These are phyloP conservation scores for Trichophyton benhamiae DNA, from an alignment of 2,329 filamentous ascomycete species.

Conservation along the genomic window DNA sequence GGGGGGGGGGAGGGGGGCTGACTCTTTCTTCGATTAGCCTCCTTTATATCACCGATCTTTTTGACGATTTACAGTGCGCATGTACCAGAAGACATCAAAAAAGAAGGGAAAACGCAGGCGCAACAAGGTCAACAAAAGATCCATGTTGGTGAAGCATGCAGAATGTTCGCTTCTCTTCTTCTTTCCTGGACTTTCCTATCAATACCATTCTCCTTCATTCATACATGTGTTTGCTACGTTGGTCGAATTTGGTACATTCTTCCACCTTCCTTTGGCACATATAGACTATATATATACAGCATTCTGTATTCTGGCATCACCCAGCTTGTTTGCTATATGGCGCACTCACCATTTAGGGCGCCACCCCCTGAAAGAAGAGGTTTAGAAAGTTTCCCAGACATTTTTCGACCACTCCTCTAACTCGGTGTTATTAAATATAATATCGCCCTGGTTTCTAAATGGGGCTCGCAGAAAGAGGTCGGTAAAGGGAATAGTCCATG, in stretches of 20 bases:
- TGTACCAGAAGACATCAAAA: not conserved
- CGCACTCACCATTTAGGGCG: not conserved
- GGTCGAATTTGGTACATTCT: not conserved
- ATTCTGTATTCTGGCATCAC: not conserved
- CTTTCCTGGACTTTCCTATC: not conserved
- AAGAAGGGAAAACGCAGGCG: not conserved
- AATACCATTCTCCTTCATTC: not conserved
- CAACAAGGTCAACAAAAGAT: not conserved
- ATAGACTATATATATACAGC: not conserved
- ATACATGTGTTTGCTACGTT: not conserved
- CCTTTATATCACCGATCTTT: not conserved
- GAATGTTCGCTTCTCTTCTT: not conserved
- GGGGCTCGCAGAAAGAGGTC: constrained; percentile 7
- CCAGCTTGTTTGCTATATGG: not conserved
- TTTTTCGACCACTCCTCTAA: not conserved
- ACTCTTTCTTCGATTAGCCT: not conserved
- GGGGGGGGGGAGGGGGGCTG: too few species aligned
- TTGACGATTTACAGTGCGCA: not conserved
- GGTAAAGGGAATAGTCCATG: constrained; percentile 4
- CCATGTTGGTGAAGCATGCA: not conserved
- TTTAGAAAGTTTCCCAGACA: not conserved
- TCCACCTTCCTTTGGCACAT: not conserved
- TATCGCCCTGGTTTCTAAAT: not conserved
- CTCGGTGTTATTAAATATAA: not conserved
- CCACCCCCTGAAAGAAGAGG: not conserved